phyloP scores from a whole-genome alignment of 2,329 filamentous ascomycete species.

The Eutypella sp. region DNA sequence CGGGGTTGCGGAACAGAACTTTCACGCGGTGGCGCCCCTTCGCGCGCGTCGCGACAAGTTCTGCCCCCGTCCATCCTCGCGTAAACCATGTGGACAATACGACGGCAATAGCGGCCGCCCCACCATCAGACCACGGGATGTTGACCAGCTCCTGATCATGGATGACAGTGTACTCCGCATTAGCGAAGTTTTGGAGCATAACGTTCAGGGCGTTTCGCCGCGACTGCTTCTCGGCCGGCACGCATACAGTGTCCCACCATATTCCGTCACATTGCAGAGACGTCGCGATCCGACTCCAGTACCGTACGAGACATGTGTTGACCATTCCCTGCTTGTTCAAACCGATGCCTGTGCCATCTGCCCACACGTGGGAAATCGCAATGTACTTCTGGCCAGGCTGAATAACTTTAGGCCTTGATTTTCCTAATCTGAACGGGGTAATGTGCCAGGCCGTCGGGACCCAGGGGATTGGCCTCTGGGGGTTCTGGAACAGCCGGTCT shows the following conservation, averaged over 20 bases:
- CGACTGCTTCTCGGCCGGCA: constrained; percentile 12
- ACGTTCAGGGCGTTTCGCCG: constrained; percentile 8
- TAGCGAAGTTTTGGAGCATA: constrained; percentile 8
- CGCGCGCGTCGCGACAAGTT: constrained; percentile 2
- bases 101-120: constrained; percentile 2
- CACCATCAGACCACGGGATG: constrained; percentile 5
- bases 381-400: constrained; percentile 1
- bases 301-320: constrained; percentile 21
- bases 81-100: constrained; percentile 9
- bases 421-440: neutral
- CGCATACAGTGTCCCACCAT: constrained; percentile 27
- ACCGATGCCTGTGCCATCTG: constrained; percentile 11
- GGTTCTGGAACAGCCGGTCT: neutral
- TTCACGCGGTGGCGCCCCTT: constrained; percentile 3
- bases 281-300: constrained; percentile 15
- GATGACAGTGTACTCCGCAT: constrained; percentile 5
- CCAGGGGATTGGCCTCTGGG: neutral
- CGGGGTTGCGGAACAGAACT: constrained; percentile 3
- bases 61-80: constrained; percentile 8
- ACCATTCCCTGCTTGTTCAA: constrained; percentile 13
- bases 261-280: constrained; percentile 16
- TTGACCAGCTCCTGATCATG: constrained; percentile 8
- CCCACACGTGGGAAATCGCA: constrained; percentile 5
- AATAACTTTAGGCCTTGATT: neutral
- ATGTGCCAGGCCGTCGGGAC: neutral